Evolutionary conservation across 176 grass and related monocot species (phyloP), one percentile per base, ranked within the genome.

Genomic region (Musa acuminata): DNA sequence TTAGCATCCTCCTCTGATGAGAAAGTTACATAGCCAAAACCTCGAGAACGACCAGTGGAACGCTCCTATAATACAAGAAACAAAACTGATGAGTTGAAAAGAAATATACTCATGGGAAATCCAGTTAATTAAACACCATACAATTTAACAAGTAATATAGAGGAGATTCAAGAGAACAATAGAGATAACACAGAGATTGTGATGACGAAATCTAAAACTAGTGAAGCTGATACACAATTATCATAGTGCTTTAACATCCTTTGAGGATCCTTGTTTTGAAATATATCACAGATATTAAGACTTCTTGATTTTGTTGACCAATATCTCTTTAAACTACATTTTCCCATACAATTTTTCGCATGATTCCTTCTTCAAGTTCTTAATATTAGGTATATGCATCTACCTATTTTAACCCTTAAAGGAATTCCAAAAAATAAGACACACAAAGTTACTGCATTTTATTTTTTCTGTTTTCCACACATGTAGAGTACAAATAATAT

Each of bases 11-110:
- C 89, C 49, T 83, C 83, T 78, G 89, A 90, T 76, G 85, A 87
- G 79, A 96, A 96, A 3, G 93, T 96, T 58, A 96, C 87, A 23
- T 96, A 96, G 13, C 93, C 93, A 79, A 96, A 96, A 11, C 93
- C 89, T 57, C 93, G 93, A 78, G 93, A 96, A 74, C 93, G 87
- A 53, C 89, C 92, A 60, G 93, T 92, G 0, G 85, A 86, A 8
- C 87, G 84, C 73, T 96, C 93, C 93, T 96, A 89, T 43, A 43
- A 43, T 43, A 43, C 35, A 43, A 43, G 35, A 6, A 73, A 85
- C 13, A 85, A 49, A 19, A 73, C 19, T n/a, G 43, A 51, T 11
- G n/a, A 76, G n/a, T 49, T 24, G 20, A 49, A 52, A 23, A 43
- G 23, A 16, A 21, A 22, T 67, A 51, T 53, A 77, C 21, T 21